Evolutionary conservation across 2,329 filamentous ascomycete species (phyloP).

Genomic region (Paraconiothyrium brasiliense): DNA sequence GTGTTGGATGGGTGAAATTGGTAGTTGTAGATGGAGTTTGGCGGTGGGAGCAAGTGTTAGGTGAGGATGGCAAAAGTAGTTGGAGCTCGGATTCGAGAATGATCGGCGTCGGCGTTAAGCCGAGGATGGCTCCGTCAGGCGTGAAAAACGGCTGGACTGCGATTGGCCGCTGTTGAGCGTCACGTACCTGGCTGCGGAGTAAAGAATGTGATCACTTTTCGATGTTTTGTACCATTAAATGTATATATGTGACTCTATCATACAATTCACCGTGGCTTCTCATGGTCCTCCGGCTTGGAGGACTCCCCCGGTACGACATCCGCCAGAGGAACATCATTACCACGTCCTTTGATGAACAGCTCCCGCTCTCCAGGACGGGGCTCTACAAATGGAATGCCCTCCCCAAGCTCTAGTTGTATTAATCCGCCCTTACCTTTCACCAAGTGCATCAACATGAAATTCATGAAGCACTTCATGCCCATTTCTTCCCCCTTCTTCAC

Average conservation of each 20-base stretch:
- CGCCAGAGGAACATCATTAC: constrained; percentile 3
- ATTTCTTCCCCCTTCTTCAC: constrained; percentile 75
- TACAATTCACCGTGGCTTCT: not conserved
- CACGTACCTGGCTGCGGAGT: not conserved
- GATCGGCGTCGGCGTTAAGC: constrained; percentile 30
- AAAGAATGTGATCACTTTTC: not conserved
- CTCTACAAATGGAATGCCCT: constrained; percentile 51
- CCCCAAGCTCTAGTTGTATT: constrained; percentile 50
- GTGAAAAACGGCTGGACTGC: not conserved
- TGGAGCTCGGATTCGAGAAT: constrained; percentile 39
- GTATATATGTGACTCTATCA: not conserved
- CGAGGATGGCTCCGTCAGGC: constrained; percentile 12
- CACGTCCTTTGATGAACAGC: constrained; percentile 2
- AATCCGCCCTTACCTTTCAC: constrained; percentile 74
- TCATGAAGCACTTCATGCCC: constrained; percentile 75
- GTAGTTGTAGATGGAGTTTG: constrained; percentile 16
- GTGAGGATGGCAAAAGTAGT: constrained; percentile 26
- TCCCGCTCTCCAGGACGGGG: constrained; percentile 15
- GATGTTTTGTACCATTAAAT: not conserved
- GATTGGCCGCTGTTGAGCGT: not conserved
- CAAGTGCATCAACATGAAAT: constrained; percentile 76
- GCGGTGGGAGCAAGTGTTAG: constrained; percentile 3
- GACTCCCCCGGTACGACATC: not conserved
- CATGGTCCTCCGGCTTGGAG: not conserved
- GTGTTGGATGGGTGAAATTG: constrained; percentile 18